phyloP scores from a whole-genome alignment of 768 basidiomycete genomes.

The Psilocybe cyanescens region DNA sequence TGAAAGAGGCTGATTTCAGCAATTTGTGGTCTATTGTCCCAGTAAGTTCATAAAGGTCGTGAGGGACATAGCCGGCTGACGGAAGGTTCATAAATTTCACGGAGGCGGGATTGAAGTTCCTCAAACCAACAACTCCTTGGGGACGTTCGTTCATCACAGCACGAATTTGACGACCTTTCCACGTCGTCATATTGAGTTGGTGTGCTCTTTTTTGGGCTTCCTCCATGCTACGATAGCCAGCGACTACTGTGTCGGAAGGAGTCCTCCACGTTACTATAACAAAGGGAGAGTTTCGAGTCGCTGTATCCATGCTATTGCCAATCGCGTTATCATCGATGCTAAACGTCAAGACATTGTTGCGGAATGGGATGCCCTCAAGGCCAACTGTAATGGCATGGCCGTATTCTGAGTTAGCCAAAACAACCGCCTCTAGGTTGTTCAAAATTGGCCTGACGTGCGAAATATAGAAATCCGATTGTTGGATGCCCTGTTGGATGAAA shows the following conservation, averaged over 20 bases:
- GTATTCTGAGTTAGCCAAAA: constrained; percentile 45
- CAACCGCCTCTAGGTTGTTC: constrained; percentile 39
- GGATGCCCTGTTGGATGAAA: constrained; percentile 46
- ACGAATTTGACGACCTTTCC: constrained; percentile 48
- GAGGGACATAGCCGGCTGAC: constrained; percentile 21
- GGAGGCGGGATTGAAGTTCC: constrained; percentile 27
- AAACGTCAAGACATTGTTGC: constrained; percentile 43
- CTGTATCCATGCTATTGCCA: constrained; percentile 44
- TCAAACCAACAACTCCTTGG: constrained; percentile 24
- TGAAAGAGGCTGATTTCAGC: constrained; percentile 12
- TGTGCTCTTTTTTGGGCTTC: constrained; percentile 37
- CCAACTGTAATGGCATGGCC: constrained; percentile 43
- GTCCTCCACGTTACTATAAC: constrained; percentile 55
- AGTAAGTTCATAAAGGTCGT: constrained; percentile 31
- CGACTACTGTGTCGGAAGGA: constrained; percentile 51
- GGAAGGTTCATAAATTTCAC: constrained; percentile 51
- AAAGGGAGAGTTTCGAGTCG: constrained; percentile 35
- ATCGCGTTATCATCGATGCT: constrained; percentile 43
- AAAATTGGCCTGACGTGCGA: constrained; percentile 19
- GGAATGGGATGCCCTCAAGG: constrained; percentile 54
- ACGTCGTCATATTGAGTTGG: constrained; percentile 37
- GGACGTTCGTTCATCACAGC: constrained; percentile 48
- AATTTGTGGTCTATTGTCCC: constrained; percentile 22
- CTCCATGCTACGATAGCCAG: constrained; percentile 38
- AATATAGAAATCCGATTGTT: constrained; percentile 35